Percentiles rank a stretch among this genome's conserved stretches.
These are phyloP conservation scores for Triticum monococcum DNA, from an alignment of 176 grass and related monocot species.

Conservation along the genomic window DNA sequence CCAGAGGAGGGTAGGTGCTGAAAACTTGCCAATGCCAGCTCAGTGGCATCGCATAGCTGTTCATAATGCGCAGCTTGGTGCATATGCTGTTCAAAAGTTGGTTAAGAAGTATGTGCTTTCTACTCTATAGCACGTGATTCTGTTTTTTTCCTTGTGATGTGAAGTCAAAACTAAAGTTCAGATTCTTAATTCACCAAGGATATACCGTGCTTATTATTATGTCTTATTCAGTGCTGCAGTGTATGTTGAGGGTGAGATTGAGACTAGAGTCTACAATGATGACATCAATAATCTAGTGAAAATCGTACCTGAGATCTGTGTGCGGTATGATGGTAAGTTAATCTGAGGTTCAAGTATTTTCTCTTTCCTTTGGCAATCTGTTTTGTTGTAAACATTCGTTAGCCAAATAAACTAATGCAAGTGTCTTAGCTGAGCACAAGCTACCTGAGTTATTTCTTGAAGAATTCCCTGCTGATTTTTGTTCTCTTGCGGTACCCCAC, in stretches of 20 bases:
- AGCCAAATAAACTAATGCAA: neutral
- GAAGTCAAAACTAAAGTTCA: constrained; percentile 1
- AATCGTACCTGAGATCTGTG: constrained; percentile 72
- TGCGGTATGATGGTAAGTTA: constrained; percentile 63
- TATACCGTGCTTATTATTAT: neutral
- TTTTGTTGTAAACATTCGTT: neutral
- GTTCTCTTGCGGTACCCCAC: neutral
- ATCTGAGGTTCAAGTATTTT: constrained; percentile 2
- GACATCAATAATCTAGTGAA: constrained; percentile 56
- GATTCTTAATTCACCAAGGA: neutral
- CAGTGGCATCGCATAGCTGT: constrained; percentile 82
- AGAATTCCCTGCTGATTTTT: neutral
- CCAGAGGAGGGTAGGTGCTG: constrained; percentile 51
- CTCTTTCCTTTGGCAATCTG: neutral
- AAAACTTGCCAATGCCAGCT: constrained; percentile 58
- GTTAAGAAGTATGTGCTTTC: constrained; percentile 71
- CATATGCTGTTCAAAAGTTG: constrained; percentile 68
- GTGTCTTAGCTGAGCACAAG: neutral
- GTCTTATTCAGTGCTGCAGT: constrained; percentile 58
- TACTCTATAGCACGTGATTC: neutral
- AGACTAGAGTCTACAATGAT: constrained; percentile 80
- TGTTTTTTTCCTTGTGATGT: constrained; percentile 17
- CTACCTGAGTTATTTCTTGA: neutral
- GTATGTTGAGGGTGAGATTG: constrained; percentile 84
- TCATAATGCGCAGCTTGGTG: constrained; percentile 60